Evolutionary conservation across 1,139 yeast species (phyloP).

Genomic region (Nematodospora anomalae): DNA sequence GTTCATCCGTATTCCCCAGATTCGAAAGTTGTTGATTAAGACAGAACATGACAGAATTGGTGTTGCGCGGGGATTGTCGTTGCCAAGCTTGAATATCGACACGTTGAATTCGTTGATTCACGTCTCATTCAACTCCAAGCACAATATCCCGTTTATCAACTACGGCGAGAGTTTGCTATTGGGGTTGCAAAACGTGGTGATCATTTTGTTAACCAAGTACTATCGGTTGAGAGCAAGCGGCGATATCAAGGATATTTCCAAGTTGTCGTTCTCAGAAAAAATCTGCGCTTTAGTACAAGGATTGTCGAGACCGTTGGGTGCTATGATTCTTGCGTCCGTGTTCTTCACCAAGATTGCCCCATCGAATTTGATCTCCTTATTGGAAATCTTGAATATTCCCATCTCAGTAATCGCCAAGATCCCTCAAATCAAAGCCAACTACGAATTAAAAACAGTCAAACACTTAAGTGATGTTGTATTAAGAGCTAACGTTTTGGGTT

Average conservation of each 20-base stretch:
- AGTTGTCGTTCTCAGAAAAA: conserved; percentile 18
- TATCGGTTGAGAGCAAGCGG: conserved; percentile 27
- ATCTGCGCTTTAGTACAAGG: conserved; percentile 21
- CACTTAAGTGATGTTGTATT: conserved; percentile 56
- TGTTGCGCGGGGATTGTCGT: conserved; percentile 42
- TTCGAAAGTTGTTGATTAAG: conserved; percentile 32
- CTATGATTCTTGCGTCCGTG: conserved; percentile 28
- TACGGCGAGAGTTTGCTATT: conserved; percentile 46
- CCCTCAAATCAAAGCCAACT: conserved; percentile 55
- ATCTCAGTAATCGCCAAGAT: conserved; percentile 51
- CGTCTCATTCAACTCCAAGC: conserved; percentile 40
- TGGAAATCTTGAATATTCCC: conserved; percentile 57
- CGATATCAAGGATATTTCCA: conserved; percentile 17
- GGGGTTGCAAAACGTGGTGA: conserved; percentile 41
- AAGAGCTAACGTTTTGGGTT: conserved; percentile 55
- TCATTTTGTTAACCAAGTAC: conserved; percentile 39
- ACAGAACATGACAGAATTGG: conserved; percentile 26
- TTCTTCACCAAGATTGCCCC: conserved; percentile 38
- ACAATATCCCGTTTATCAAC: conserved; percentile 36
- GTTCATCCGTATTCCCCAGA: conserved; percentile 45
- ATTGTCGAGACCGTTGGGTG: conserved; percentile 28
- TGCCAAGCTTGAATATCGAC: conserved; percentile 40
- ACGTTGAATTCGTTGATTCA: conserved; percentile 41
- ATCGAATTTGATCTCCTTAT: conserved; percentile 26
- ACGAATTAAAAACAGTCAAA: conserved; percentile 49